Percentiles rank a stretch among this genome's conserved stretches.
Conservation (phyloP, 2,329 filamentous ascomycete genomes). For the Myriosclerotinia curreyana region DNA sequence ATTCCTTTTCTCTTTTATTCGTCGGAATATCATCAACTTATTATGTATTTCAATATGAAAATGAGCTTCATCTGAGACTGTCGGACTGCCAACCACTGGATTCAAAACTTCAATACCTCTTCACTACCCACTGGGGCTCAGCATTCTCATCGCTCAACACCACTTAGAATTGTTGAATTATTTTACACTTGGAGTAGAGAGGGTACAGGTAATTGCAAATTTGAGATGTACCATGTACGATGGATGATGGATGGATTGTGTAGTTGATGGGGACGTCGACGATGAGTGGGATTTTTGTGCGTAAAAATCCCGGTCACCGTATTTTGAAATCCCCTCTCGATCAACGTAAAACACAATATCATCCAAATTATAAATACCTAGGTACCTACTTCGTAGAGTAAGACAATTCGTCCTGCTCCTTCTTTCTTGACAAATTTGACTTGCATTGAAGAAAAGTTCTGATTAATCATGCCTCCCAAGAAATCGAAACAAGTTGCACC, state of each 20-base stretch:
- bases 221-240: not conserved
- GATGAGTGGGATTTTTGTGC: not conserved
- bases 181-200: not conserved
- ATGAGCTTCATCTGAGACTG: too few species aligned
- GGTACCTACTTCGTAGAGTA: not conserved
- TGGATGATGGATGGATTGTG: not conserved
- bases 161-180: not conserved
- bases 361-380: not conserved
- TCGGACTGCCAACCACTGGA: too few species aligned
- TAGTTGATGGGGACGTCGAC: not conserved
- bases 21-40: too few species aligned
- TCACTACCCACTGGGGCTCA: not conserved
- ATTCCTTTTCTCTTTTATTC: too few species aligned
- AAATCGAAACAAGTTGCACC: slow-evolving; percentile 26
- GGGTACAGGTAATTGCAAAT: not conserved
- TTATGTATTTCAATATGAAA: too few species aligned
- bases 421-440: not conserved
- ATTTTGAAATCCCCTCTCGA: not conserved
- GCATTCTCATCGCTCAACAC: not conserved
- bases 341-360: not conserved
- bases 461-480: slow-evolving; percentile 25
- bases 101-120: too few species aligned
- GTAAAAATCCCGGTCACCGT: slow-evolving; percentile 12
- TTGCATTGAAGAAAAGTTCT: not conserved
- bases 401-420: not conserved